Conservation (phyloP, 768 basidiomycete species). For the Xerocomus brunneocitrinus region DNA sequence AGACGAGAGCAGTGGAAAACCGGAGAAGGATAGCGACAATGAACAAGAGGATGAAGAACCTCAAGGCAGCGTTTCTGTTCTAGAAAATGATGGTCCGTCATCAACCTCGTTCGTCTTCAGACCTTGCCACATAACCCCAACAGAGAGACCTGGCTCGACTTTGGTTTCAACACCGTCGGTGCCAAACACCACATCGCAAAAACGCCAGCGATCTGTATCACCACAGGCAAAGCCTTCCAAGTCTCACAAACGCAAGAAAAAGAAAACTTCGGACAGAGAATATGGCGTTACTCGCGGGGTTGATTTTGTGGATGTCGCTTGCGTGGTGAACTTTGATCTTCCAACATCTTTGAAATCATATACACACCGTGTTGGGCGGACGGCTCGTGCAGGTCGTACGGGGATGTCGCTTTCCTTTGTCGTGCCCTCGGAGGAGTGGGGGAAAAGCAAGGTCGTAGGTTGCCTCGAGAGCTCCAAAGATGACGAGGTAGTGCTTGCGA, state of each 20-base stretch:
- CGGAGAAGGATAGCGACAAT: constrained; percentile 46
- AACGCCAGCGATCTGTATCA: constrained; percentile 57
- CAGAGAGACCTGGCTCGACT: constrained; percentile 45
- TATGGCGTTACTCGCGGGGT: constrained; percentile 95
- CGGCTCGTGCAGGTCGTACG: constrained; percentile 90
- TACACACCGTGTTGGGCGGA: constrained; percentile 93
- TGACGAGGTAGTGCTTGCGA: constrained; percentile 62
- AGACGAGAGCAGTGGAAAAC: constrained; percentile 70
- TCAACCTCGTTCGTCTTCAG: not conserved
- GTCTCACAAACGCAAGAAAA: constrained; percentile 49
- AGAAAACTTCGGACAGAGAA: constrained; percentile 58
- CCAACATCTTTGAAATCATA: constrained; percentile 84
- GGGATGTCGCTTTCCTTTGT: constrained; percentile 92
- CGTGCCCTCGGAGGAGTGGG: constrained; percentile 64
- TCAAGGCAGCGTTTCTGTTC: not conserved
- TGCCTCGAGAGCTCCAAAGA: constrained; percentile 60
- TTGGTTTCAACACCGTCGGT: constrained; percentile 11
- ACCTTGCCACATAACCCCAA: constrained; percentile 23
- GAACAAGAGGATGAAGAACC: constrained; percentile 38
- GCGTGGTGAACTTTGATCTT: constrained; percentile 98
- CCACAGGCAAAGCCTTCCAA: constrained; percentile 36
- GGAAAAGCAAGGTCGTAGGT: constrained; percentile 70
- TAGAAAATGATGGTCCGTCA: constrained; percentile 31
- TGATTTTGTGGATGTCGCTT: constrained; percentile 95
- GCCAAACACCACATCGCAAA: constrained; percentile 30